These are phyloP conservation scores for Mucor velutinosus DNA, from an alignment of 371 early-diverging fungal genomes.

Conservation along the genomic window DNA sequence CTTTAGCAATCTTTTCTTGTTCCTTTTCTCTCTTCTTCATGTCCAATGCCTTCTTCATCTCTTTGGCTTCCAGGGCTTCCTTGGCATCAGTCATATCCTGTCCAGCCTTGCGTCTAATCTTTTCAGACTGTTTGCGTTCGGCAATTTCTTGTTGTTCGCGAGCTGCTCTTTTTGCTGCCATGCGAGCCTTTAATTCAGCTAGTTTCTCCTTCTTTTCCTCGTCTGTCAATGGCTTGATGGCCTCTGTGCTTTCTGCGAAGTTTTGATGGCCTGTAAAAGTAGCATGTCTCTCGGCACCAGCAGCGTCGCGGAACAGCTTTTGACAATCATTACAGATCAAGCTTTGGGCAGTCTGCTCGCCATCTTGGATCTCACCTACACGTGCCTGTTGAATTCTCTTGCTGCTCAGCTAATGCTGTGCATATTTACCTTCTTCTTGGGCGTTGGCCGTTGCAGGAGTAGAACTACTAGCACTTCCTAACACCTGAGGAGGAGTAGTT, in stretches of 20 bases:
- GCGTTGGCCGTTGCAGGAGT: slow-evolving; percentile 13
- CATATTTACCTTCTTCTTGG: slow-evolving; percentile 36
- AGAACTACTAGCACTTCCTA: slow-evolving; percentile 29
- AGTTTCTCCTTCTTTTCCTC: slow-evolving; percentile 84
- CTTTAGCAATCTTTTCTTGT: slow-evolving; percentile 74
- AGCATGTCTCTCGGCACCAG: slow-evolving; percentile 84
- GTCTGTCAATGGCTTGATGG: slow-evolving; percentile 83
- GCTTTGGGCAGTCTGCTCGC: slow-evolving; percentile 72
- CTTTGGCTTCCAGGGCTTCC: slow-evolving; percentile 71
- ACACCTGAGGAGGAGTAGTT: slow-evolving; percentile 30
- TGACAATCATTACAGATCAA: slow-evolving; percentile 89
- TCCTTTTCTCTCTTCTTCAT: slow-evolving; percentile 80
- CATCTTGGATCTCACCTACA: slow-evolving; percentile 69
- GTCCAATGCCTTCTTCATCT: slow-evolving; percentile 75
- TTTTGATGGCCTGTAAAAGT: slow-evolving; percentile 80
- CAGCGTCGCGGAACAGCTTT: slow-evolving; percentile 80
- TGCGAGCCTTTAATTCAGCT: slow-evolving; percentile 70
- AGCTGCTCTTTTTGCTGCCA: slow-evolving; percentile 71
- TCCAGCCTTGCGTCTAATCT: slow-evolving; percentile 80
- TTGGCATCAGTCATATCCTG: slow-evolving; percentile 76
- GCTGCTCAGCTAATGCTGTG: neutral
- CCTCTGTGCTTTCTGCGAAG: slow-evolving; percentile 85
- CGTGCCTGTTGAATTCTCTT: neutral
- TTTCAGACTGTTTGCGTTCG: slow-evolving; percentile 73
- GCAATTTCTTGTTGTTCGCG: slow-evolving; percentile 67